These are phyloP conservation scores for Peribolospora kevripleyi DNA, from an alignment of 768 basidiomycete genomes.

Conservation along the genomic window DNA sequence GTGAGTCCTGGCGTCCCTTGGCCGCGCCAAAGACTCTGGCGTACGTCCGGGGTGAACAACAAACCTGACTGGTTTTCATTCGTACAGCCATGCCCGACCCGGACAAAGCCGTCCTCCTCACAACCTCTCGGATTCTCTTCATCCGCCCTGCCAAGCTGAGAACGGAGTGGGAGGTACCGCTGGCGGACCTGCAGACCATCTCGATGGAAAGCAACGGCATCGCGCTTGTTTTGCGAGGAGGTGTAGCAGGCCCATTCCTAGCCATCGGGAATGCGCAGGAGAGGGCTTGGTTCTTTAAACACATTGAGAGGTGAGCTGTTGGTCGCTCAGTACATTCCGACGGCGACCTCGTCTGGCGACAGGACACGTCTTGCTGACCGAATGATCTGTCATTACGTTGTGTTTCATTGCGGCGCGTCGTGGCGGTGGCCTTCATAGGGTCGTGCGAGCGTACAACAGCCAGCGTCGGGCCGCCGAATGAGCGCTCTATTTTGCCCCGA, in stretches of 20 bases:
- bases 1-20: conserved; percentile 25
- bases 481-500: too few relatives aligned
- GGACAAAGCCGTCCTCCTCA: conserved; percentile 27
- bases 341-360: too few relatives aligned
- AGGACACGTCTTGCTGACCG: too few relatives aligned
- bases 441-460: too few relatives aligned
- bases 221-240: conserved; percentile 44
- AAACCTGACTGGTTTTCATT: not conserved
- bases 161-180: conserved; percentile 75
- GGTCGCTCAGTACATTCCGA: too few relatives aligned
- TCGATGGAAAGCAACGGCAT: conserved; percentile 79
- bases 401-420: too few relatives aligned
- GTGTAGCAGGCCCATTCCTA: conserved; percentile 24
- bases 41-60: not conserved
- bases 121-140: conserved; percentile 48
- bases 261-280: conserved; percentile 19
- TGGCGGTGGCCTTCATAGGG: too few relatives aligned
- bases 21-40: not conserved
- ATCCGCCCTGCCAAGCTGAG: conserved; percentile 66
- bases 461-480: too few relatives aligned
- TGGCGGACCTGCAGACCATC: conserved; percentile 64
- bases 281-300: conserved; percentile 22
- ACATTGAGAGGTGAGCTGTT: conserved; percentile 13
- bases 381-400: too few relatives aligned
- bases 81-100: not conserved